These are phyloP conservation scores for Mortierella sp. DNA, from an alignment of 371 early-diverging fungal species.

Conservation along the genomic window DNA sequence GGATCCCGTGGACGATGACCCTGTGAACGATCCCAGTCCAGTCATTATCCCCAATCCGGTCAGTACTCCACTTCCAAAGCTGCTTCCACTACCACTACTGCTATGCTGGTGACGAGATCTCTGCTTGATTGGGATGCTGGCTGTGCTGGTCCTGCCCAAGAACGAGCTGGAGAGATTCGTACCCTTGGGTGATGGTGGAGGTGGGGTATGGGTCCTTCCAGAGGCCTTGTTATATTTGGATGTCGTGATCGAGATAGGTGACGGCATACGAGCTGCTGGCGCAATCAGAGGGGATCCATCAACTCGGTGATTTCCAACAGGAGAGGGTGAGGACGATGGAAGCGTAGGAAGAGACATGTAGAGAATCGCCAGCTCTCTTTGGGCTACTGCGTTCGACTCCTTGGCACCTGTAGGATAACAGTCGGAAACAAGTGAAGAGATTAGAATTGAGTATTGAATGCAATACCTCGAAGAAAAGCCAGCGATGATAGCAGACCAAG, in stretches of 20 bases:
- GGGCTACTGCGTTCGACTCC: conserved; percentile 55
- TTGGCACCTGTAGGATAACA: conserved; percentile 51
- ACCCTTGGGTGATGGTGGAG: conserved; percentile 36
- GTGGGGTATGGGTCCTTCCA: conserved; percentile 19
- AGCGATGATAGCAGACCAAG: not conserved
- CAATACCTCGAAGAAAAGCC: too few relatives aligned
- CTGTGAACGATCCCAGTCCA: conserved; percentile 45
- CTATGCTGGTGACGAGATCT: conserved; percentile 43
- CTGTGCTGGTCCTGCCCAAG: conserved; percentile 23
- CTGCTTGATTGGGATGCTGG: conserved; percentile 52
- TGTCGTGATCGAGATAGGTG: conserved; percentile 20
- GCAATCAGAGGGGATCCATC: conserved; percentile 23
- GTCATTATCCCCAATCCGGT: conserved; percentile 49
- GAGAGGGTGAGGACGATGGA: conserved; percentile 37
- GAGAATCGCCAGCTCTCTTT: conserved; percentile 57
- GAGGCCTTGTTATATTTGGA: conserved; percentile 8
- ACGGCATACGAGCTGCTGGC: conserved; percentile 23
- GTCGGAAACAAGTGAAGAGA: not conserved
- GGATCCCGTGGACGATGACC: conserved; percentile 43
- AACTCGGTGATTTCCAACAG: conserved; percentile 9
- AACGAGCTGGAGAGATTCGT: conserved; percentile 17
- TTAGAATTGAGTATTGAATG: not conserved
- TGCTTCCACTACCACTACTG: conserved; percentile 43
- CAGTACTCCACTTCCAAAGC: conserved; percentile 44
- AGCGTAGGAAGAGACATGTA: conserved; percentile 57